phyloP scores from a whole-genome alignment of 2,329 filamentous ascomycete genomes.

The Phialemoniopsis sp. region DNA sequence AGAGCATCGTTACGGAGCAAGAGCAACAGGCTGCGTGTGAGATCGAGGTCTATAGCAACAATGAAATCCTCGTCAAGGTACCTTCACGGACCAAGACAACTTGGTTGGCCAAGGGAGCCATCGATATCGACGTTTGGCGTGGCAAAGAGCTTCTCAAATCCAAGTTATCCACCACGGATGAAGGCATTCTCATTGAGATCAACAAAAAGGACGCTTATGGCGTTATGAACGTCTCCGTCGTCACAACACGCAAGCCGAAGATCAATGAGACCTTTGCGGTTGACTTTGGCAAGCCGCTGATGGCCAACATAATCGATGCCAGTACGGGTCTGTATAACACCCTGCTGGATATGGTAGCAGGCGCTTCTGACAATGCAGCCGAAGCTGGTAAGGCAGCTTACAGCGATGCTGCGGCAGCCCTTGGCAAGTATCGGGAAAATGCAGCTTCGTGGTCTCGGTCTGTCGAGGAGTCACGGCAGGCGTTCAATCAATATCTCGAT shows the following conservation, averaged over 20 bases:
- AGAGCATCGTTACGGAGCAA: conserved; percentile 15
- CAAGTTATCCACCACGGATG: conserved; percentile 40
- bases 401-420: not conserved
- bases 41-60: conserved; percentile 37
- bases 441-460: no score
- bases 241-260: conserved; percentile 54
- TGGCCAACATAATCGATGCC: conserved; percentile 38
- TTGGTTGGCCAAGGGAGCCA: conserved; percentile 54
- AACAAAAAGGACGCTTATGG: conserved; percentile 52
- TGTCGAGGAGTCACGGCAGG: no score
- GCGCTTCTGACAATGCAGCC: conserved; percentile 28
- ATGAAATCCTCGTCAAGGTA: conserved; percentile 51
- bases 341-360: conserved; percentile 35
- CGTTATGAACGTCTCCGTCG: conserved; percentile 52
- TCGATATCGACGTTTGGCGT: conserved; percentile 51
- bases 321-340: conserved; percentile 32
- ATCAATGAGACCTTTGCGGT: conserved; percentile 58
- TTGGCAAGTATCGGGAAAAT: no score
- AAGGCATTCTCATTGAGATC: conserved; percentile 50
- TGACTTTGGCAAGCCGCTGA: conserved; percentile 49
- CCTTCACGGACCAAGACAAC: conserved; percentile 43
- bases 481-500: no score
- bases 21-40: conserved; percentile 34
- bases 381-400: conserved; percentile 15
- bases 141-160: conserved; percentile 41